Base-by-base conservation (phyloP, 441 rosid genomes). In the Heliophila coronopifolia region DNA sequence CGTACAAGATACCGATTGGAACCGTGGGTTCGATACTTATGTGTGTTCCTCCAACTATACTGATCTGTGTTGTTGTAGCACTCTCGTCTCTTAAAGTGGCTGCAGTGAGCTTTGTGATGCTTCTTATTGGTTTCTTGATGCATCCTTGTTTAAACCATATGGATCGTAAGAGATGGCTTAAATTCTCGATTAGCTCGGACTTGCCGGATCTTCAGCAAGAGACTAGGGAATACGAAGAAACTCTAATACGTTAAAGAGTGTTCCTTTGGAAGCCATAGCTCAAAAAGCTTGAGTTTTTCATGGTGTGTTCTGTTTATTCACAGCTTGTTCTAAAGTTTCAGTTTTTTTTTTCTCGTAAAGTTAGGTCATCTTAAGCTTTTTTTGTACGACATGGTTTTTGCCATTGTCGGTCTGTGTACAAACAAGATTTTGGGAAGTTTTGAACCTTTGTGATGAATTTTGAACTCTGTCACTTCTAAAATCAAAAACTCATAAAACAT, bases 1-100 rank as follows among this genome's bases (percentile, higher is more conserved):
- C 91, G 0, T 83, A 68, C 62, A 77, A 73, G 74, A 76, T 79
- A 48, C 91, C 86, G 0, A 45, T 79, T 2, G 82, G 84, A 43
- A 83, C 91, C 0, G 43, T 30, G 2, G 84, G 86, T 28, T 65
- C 86, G 0, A 49, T 79, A 41, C 62, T 80, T 6, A 75, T 83
- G 86, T 79, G 86, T 28, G 27, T 80, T 50, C 91, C 82, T 63
- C 91, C 91, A 7, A 75, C 74, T 8, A 34, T 62, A 38, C 57
- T 82, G 55, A 76, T 82, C 17, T 67, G 61, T 33, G 51, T 59
- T 13, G 86, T 79, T 6, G 65, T 67, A 36, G 80, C 73, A 32
- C 71, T 79, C 10, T 77, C 86, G 15, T 56, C 86, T 0, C 49
- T 59, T 33, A 79, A 83, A 65, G 84, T 83, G 5, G 78, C 75